Percentiles rank a stretch among this genome's conserved stretches.
These are phyloP conservation scores for Triticum aestivum DNA, from an alignment of 176 grass and related monocot species.

Conservation along the genomic window DNA sequence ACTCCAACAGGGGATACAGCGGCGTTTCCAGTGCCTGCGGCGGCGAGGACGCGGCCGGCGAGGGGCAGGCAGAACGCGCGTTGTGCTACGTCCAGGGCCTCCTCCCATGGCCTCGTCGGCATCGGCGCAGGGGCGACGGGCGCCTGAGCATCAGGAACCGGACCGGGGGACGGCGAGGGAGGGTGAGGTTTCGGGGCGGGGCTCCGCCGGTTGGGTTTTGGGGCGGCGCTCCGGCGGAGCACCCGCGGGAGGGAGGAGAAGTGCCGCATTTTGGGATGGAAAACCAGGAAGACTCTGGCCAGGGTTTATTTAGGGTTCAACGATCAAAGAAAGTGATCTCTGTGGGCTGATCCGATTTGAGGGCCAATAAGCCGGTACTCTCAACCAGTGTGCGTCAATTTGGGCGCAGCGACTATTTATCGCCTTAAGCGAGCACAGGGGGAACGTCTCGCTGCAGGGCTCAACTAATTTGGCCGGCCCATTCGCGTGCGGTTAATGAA, in stretches of 20 bases:
- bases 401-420: no score
- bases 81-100: constrained; percentile 35
- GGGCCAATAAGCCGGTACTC: no score
- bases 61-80: constrained; percentile 43
- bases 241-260: constrained; percentile 33
- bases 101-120: constrained; percentile 45
- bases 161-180: not conserved
- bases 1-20: constrained; percentile 15
- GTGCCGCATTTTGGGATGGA: constrained; percentile 28
- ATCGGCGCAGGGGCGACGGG: not conserved
- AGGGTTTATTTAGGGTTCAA: not conserved
- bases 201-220: not conserved
- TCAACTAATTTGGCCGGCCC: no score
- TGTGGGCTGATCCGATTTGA: no score
- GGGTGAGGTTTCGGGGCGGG: not conserved
- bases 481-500: no score
- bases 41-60: constrained; percentile 32
- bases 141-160: not conserved
- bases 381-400: no score
- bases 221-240: constrained; percentile 5
- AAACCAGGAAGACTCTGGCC: not conserved
- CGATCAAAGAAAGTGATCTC: no score
- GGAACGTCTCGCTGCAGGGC: no score
- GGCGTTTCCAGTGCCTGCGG: constrained; percentile 32
- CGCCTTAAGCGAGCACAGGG: no score